Conservation (phyloP, 2,329 filamentous ascomycete species). For the Phialemonium atrogriseum region DNA sequence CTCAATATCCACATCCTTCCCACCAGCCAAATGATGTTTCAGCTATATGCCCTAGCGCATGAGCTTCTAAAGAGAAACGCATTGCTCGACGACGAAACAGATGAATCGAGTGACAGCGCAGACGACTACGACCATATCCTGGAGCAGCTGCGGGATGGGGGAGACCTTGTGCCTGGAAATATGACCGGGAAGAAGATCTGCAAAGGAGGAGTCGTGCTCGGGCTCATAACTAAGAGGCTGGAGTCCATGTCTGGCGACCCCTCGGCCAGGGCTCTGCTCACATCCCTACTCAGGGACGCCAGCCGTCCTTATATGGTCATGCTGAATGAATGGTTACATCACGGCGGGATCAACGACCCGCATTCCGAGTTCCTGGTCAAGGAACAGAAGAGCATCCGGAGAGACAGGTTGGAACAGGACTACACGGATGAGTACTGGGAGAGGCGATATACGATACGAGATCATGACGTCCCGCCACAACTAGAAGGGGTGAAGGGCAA, state of each 20-base stretch:
- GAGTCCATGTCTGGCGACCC: constrained; percentile 92
- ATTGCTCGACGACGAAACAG: constrained; percentile 71
- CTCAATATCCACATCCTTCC: constrained; percentile 87
- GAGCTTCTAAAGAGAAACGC: constrained; percentile 85
- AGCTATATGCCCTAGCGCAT: constrained; percentile 79
- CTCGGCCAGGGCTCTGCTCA: constrained; percentile 72
- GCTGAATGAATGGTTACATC: constrained; percentile 97
- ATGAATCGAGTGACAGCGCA: constrained; percentile 62
- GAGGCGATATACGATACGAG: constrained; percentile 88
- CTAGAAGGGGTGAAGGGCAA: constrained; percentile 88
- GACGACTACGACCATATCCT: constrained; percentile 91
- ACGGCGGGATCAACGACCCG: constrained; percentile 88
- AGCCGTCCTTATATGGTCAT: constrained; percentile 95
- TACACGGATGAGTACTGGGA: constrained; percentile 99
- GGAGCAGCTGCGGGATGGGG: constrained; percentile 79
- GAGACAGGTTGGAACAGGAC: constrained; percentile 86
- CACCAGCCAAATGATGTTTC: constrained; percentile 83
- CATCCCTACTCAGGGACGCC: constrained; percentile 74
- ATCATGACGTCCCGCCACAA: constrained; percentile 85
- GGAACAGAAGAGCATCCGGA: constrained; percentile 88
- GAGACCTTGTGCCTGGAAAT: constrained; percentile 68
- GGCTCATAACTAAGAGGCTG: constrained; percentile 74
- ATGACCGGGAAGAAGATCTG: constrained; percentile 85
- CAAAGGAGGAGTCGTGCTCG: constrained; percentile 93
- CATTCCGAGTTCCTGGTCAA: constrained; percentile 92